Evolutionary conservation across 371 early-diverging fungal genomes (phyloP), one percentile per base, ranked within the genome.

Genomic region (Mortierella sp.): DNA sequence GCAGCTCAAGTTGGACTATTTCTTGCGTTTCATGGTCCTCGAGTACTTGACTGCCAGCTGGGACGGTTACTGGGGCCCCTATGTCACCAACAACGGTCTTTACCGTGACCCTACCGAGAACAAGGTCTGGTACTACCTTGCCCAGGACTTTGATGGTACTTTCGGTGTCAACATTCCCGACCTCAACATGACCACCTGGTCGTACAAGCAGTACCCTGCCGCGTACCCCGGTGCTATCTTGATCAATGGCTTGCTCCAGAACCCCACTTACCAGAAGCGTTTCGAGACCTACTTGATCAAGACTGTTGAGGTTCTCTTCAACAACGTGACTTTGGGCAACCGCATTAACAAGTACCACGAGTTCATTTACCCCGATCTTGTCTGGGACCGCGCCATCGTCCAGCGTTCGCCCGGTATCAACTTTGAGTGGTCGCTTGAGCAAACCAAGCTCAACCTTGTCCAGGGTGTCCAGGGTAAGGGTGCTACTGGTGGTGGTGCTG

Each of bases 1-100:
- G 48, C 72, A 75, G 43, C 81, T 88, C 57, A 85, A 87, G 47
- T 37, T 81, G 19, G 88, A 88, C 25, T 63, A 62, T 1, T 85
- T 85, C 66, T 30, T 88, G 45, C 86, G 88, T n/a, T 86, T 85
- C 80, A 87, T 88, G 87, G 88, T 88, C 29, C 65, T 87, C 67
- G 88, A 88, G 68, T 88, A 86, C 77, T 77, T 87, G 37, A 67
- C 83, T 57, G 88, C 80, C 25, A 66, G 84, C 57, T 88, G 88
- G 88, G 88, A 88, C 61, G 87, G 84, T 44, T 88, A 88, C 82
- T 88, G 88, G 88, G 83, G 83, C 81, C 37, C 37, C 9, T 56
- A 30, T 25, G 87, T 86, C 68, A 84, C 85, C 65, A 88, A 88
- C 72, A 82, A 83, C 61, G 88, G 85, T 74, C 84, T 86, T 15